Conservation (phyloP, 495 filamentous ascomycete species). For the Cercophora samala region DNA sequence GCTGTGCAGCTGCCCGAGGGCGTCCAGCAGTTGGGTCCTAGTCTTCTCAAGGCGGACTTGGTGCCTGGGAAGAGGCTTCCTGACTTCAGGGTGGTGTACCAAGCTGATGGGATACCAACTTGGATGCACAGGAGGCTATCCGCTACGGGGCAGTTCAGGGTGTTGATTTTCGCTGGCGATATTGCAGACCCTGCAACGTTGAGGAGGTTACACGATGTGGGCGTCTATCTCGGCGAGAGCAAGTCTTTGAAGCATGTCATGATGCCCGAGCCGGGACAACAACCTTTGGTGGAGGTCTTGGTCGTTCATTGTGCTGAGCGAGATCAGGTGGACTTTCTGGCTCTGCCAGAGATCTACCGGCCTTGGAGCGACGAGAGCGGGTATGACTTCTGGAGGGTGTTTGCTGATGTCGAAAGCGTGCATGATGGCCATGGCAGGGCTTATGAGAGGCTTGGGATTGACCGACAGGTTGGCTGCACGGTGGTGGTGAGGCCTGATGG, state of each 20-base stretch:
- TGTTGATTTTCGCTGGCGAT: constrained; percentile 22
- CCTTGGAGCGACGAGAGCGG: constrained; percentile 55
- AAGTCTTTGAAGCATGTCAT: constrained; percentile 12
- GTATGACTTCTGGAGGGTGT: constrained; percentile 62
- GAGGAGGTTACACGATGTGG: background rate
- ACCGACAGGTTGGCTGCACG: constrained; percentile 53
- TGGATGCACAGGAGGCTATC: constrained; percentile 16
- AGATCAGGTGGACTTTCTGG: constrained; percentile 47
- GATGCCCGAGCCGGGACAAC: background rate
- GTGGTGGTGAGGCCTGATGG: constrained; percentile 57
- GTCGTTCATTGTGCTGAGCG: constrained; percentile 54
- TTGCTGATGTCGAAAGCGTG: constrained; percentile 56
- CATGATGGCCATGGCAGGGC: constrained; percentile 59
- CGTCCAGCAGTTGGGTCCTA: constrained; percentile 26
- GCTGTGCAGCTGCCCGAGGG: constrained; percentile 12
- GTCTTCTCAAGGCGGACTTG: constrained; percentile 39
- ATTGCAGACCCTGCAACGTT: background rate
- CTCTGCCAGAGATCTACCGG: constrained; percentile 53
- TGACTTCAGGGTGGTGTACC: constrained; percentile 21
- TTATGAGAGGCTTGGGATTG: constrained; percentile 59
- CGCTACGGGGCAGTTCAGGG: constrained; percentile 19
- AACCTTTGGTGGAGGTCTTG: constrained; percentile 46
- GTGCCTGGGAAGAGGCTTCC: constrained; percentile 21
- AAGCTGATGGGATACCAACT: constrained; percentile 11
- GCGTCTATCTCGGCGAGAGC: constrained; percentile 6